Evolutionary conservation across 2,329 filamentous ascomycete species (phyloP).

Genomic region (Pezicula rhizophila): DNA sequence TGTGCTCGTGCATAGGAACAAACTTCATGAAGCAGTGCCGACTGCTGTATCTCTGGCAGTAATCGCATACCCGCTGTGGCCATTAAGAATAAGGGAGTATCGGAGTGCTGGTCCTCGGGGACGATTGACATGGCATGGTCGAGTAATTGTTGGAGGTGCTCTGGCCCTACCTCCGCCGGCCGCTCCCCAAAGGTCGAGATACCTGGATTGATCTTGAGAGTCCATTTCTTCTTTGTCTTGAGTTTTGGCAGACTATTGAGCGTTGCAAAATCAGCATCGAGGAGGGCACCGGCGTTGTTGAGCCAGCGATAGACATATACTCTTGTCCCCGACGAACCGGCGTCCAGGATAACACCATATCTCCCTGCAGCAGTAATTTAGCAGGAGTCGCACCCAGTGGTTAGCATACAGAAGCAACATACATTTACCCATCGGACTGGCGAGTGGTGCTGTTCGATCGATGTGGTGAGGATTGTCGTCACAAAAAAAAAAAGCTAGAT

Average conservation of each 20-base stretch:
- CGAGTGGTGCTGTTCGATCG: slow-evolving; percentile 23
- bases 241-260: slow-evolving; percentile 70
- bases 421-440: slow-evolving; percentile 27
- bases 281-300: slow-evolving; percentile 62
- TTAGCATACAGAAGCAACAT: slow-evolving; percentile 7
- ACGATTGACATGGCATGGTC: slow-evolving; percentile 76
- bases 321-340: slow-evolving; percentile 93
- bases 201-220: slow-evolving; percentile 88
- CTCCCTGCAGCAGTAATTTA: slow-evolving; percentile 29
- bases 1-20: slow-evolving; percentile 75
- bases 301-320: slow-evolving; percentile 94
- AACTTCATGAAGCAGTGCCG: slow-evolving; percentile 66
- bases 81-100: slow-evolving; percentile 91
- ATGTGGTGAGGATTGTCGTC: slow-evolving; percentile 23
- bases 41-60: slow-evolving; percentile 67
- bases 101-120: slow-evolving; percentile 66
- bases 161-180: slow-evolving; percentile 68
- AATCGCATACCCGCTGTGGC: slow-evolving; percentile 94
- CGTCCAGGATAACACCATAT: slow-evolving; percentile 95
- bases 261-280: slow-evolving; percentile 52
- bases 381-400: not conserved
- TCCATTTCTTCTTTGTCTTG: slow-evolving; percentile 79
- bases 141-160: slow-evolving; percentile 75
- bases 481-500: slow-evolving; percentile 6
- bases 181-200: slow-evolving; percentile 83